Evolutionary conservation across 768 basidiomycete genomes (phyloP).

Genomic region (Russula griseocarnosa): DNA sequence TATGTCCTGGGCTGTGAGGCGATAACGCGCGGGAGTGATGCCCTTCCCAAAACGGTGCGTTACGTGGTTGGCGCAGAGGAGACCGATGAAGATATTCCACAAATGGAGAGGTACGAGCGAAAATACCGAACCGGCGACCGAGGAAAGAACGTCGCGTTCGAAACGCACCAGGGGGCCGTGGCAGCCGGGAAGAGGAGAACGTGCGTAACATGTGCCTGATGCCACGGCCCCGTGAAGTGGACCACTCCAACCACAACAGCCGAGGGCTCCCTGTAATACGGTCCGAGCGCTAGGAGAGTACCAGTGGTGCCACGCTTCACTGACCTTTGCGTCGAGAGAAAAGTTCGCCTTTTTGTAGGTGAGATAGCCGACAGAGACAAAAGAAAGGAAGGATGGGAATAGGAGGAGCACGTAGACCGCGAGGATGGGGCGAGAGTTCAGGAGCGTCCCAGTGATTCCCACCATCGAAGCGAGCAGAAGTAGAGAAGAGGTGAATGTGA

Average conservation of each 20-base stretch:
- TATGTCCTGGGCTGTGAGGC: constrained; percentile 49
- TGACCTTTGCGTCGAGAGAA: constrained; percentile 61
- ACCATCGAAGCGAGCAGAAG: constrained; percentile 55
- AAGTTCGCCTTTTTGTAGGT: constrained; percentile 58
- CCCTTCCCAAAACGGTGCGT: constrained; percentile 60
- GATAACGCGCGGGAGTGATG: constrained; percentile 55
- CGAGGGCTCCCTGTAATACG: constrained; percentile 57
- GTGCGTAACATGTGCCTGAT: constrained; percentile 56
- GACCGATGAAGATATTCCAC: constrained; percentile 51
- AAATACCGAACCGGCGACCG: constrained; percentile 52
- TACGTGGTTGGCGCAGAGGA: constrained; percentile 70
- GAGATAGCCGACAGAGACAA: constrained; percentile 65
- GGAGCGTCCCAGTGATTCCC: constrained; percentile 55
- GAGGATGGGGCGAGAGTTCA: constrained; percentile 65
- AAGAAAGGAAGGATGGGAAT: constrained; percentile 56
- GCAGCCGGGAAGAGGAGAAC: constrained; percentile 63
- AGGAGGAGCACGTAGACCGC: constrained; percentile 64
- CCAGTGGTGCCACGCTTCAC: constrained; percentile 62
- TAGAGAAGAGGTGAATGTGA: constrained; percentile 55
- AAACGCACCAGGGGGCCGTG: constrained; percentile 55
- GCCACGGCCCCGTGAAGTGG: constrained; percentile 57
- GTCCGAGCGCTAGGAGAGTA: constrained; percentile 52
- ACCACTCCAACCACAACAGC: constrained; percentile 65
- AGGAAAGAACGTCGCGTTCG: constrained; percentile 46
- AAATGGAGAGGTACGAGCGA: constrained; percentile 56